Evolutionary conservation across 1,139 yeast species (phyloP).

Genomic region (Kodamaea arcana): DNA sequence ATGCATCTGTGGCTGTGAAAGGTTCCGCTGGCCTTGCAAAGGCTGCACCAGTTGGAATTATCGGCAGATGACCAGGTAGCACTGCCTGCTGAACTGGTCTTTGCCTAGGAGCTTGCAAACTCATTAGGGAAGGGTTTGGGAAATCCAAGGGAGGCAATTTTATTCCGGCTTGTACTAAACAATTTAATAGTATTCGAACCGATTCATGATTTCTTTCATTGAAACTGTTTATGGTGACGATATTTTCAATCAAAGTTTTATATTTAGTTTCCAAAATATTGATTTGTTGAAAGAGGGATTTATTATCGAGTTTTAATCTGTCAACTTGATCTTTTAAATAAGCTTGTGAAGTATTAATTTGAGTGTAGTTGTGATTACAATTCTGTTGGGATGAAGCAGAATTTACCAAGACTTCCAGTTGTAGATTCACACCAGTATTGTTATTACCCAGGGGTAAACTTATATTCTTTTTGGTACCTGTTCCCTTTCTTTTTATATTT

Average conservation of each 20-base stretch:
- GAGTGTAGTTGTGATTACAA: conserved; percentile 9
- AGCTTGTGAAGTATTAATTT: conserved; percentile 9
- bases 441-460: conserved; percentile 4
- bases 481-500: conserved; percentile 76
- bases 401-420: not conserved
- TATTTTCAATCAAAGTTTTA: conserved; percentile 58
- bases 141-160: conserved; percentile 62
- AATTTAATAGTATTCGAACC: conserved; percentile 44
- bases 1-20: no score
- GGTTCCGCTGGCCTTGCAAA: no score
- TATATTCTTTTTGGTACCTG: conserved; percentile 43
- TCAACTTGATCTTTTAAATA: conserved; percentile 43
- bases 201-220: conserved; percentile 56
- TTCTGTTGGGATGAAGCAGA: conserved; percentile 3
- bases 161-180: conserved; percentile 56
- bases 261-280: conserved; percentile 51
- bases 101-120: conserved; percentile 17
- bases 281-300: conserved; percentile 39
- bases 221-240: conserved; percentile 50
- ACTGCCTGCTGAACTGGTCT: conserved; percentile 11
- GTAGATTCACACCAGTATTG: not conserved
- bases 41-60: conserved; percentile 2
- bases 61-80: conserved; percentile 5
- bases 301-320: conserved; percentile 39
- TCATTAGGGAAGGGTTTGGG: conserved; percentile 37